phyloP scores from a whole-genome alignment of 1,139 yeast genomes.

The Scheffersomyces lignicola region DNA sequence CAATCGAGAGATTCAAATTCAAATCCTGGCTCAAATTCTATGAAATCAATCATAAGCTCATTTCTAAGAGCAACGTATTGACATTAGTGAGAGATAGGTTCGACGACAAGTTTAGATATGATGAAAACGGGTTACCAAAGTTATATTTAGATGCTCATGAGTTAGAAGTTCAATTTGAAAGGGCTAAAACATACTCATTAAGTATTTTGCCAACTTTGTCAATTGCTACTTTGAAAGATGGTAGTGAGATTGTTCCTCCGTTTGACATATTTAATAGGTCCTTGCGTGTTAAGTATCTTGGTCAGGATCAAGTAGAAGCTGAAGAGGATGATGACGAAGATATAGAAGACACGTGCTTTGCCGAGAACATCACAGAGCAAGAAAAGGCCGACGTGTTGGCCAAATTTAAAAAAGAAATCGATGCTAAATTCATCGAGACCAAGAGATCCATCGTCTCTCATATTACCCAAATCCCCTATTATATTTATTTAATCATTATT shows the following conservation, averaged over 20 bases:
- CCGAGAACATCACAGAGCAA: constrained; percentile 55
- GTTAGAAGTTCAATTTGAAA: constrained; percentile 62
- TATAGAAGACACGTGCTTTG: constrained; percentile 38
- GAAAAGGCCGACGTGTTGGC: constrained; percentile 59
- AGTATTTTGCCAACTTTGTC: constrained; percentile 60
- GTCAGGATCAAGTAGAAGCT: constrained; percentile 33
- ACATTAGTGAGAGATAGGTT: constrained; percentile 65
- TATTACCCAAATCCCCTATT: constrained; percentile 78
- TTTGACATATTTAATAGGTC: constrained; percentile 37
- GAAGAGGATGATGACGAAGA: constrained; percentile 43
- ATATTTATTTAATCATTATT: constrained; percentile 68
- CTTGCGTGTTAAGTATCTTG: constrained; percentile 23
- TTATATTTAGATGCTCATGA: constrained; percentile 77
- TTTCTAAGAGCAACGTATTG: constrained; percentile 59
- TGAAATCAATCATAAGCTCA: constrained; percentile 55
- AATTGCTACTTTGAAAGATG: constrained; percentile 53
- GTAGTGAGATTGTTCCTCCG: constrained; percentile 59
- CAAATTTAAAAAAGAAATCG: constrained; percentile 75
- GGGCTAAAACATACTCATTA: constrained; percentile 60
- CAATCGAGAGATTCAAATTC: constrained; percentile 45
- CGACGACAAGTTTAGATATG: constrained; percentile 82
- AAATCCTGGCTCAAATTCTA: constrained; percentile 69
- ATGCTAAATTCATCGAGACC: constrained; percentile 81
- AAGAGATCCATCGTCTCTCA: constrained; percentile 72
- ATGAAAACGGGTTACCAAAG: constrained; percentile 76